Evolutionary conservation across 345 rosid genomes (phyloP).

Genomic region (Rhizophora apiculata): DNA sequence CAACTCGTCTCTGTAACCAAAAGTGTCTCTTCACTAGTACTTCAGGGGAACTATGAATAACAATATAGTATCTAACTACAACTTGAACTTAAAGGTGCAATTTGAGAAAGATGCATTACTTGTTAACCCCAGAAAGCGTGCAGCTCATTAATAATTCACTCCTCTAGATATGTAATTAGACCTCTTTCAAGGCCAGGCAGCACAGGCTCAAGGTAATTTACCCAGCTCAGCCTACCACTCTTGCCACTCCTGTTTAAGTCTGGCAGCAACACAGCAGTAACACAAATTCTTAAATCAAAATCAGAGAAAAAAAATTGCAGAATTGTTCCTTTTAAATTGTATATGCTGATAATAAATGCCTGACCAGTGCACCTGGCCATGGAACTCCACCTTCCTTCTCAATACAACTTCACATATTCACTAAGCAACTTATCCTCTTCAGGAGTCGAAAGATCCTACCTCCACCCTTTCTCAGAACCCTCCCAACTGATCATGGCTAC

Average conservation of each 20-base stretch:
- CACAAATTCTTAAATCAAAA: too few relatives aligned
- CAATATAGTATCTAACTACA: too few relatives aligned
- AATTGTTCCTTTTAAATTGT: too few relatives aligned
- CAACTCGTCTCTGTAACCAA: not conserved
- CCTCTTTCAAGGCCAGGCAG: not conserved
- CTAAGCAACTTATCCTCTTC: constrained; percentile 71
- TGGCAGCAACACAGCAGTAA: too few relatives aligned
- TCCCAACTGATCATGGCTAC: constrained; percentile 48
- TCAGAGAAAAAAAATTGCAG: too few relatives aligned
- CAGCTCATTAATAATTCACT: not conserved
- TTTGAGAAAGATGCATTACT: not conserved
- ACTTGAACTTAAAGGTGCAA: not conserved
- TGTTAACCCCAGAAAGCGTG: not conserved
- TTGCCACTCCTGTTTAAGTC: not conserved
- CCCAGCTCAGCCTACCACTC: not conserved
- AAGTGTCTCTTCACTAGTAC: too few relatives aligned
- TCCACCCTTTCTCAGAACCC: constrained; percentile 48
- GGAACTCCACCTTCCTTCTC: constrained; percentile 72
- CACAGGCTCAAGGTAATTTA: not conserved
- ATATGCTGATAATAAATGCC: too few relatives aligned
- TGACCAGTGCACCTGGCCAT: too few relatives aligned
- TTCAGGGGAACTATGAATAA: too few relatives aligned
- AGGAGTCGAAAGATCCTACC: constrained; percentile 61
- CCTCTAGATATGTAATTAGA: not conserved
- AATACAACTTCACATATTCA: constrained; percentile 51